Evolutionary conservation across 1,284 basidiomycete species (phyloP).

Genomic region (Agroathelia rolfsii): DNA sequence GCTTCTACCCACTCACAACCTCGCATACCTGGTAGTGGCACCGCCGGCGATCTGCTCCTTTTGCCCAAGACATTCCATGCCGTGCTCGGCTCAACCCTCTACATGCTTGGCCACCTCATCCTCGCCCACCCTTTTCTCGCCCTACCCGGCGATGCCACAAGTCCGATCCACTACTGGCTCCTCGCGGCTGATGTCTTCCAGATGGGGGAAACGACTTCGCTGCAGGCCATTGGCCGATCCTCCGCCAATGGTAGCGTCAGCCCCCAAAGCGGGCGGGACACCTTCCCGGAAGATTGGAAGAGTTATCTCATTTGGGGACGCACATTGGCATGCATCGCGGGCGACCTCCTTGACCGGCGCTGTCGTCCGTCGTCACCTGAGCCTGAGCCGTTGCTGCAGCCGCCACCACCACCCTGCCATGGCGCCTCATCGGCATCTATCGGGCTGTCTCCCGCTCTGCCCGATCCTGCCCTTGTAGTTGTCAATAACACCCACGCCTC

Average conservation of each 20-base stretch:
- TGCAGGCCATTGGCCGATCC: too few species aligned
- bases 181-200: constrained; percentile 58
- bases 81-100: constrained; percentile 50
- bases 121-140: constrained; percentile 37
- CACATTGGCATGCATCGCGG: constrained; percentile 46
- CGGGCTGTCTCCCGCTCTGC: constrained; percentile 9
- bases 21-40: too few species aligned
- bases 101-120: constrained; percentile 50
- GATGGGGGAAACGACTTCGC: constrained; percentile 50
- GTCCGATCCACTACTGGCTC: constrained; percentile 47
- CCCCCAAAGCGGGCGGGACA: constrained; percentile 5
- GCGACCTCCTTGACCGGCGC: constrained; percentile 29
- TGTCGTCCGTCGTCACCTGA: constrained; percentile 3
- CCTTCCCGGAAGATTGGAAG: constrained; percentile 44
- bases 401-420: constrained; percentile 12
- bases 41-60: too few species aligned
- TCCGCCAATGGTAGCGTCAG: constrained; percentile 24
- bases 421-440: too few species aligned
- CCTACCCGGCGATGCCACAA: constrained; percentile 41
- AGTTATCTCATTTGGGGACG: constrained; percentile 60
- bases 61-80: constrained; percentile 57
- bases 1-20: too few species aligned
- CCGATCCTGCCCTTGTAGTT: too few species aligned
- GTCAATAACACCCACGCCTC: too few species aligned
- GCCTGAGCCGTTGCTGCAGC: constrained; percentile 5